phyloP scores from a whole-genome alignment of 1,284 basidiomycete species.

The Leccinum fallax region DNA sequence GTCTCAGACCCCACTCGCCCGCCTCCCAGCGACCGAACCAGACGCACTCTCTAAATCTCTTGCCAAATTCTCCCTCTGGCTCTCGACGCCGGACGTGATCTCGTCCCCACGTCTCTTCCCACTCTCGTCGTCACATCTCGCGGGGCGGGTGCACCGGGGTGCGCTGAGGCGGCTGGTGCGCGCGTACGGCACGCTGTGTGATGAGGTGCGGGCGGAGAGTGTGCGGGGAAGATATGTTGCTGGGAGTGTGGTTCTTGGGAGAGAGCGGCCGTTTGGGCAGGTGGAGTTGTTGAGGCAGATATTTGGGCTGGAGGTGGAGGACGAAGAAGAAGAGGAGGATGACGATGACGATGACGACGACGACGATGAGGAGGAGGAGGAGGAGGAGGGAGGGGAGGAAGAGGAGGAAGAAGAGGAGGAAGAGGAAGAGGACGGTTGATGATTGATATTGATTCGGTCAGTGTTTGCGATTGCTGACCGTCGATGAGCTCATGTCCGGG shows the following conservation, averaged over 20 bases:
- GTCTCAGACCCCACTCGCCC: slow-evolving; percentile 72
- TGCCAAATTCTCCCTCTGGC: slow-evolving; percentile 65
- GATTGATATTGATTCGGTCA: background rate
- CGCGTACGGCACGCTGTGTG: slow-evolving; percentile 73
- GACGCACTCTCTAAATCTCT: slow-evolving; percentile 56
- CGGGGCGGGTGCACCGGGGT: slow-evolving; percentile 71
- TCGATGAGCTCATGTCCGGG: no score
- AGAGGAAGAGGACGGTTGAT: background rate
- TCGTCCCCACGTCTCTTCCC: slow-evolving; percentile 78
- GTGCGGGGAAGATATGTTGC: slow-evolving; percentile 72
- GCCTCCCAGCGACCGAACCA: slow-evolving; percentile 58
- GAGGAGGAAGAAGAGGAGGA: no score
- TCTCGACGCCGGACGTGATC: slow-evolving; percentile 70
- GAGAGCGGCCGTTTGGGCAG: slow-evolving; percentile 80
- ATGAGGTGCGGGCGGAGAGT: slow-evolving; percentile 73
- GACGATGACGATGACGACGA: background rate
- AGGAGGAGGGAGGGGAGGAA: no score
- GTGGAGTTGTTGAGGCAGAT: slow-evolving; percentile 72
- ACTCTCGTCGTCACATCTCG: slow-evolving; percentile 68
- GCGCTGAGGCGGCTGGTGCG: slow-evolving; percentile 68
- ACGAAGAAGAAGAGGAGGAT: background rate
- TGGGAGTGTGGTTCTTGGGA: slow-evolving; percentile 82
- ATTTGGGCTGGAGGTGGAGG: slow-evolving; percentile 61
- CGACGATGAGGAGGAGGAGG: accelerated
- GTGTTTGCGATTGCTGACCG: no score